Conservation (phyloP, 257 asterid genomes). For the Gentiana dahurica region DNA sequence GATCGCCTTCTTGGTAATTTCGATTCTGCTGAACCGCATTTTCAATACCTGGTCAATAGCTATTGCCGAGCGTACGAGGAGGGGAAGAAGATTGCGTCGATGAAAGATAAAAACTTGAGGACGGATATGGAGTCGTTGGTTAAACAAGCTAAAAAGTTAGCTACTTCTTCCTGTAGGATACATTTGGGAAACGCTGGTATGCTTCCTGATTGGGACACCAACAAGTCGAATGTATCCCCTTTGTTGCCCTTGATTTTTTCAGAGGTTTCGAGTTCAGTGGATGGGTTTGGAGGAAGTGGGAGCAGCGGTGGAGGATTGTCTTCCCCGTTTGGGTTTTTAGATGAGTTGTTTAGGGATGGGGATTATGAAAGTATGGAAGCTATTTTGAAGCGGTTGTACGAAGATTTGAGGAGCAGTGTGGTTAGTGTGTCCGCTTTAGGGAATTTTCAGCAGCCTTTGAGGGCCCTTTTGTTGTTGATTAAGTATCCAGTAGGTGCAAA, state of each 20-base stretch:
- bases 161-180: conserved; percentile 67
- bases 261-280: conserved; percentile 45
- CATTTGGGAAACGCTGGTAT: conserved; percentile 74
- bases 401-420: conserved; percentile 85
- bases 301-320: conserved; percentile 42
- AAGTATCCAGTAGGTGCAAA: conserved; percentile 68
- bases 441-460: conserved; percentile 84
- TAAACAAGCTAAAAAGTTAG: conserved; percentile 59
- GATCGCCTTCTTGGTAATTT: no score
- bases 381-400: conserved; percentile 67
- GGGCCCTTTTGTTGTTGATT: conserved; percentile 56
- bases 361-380: conserved; percentile 77
- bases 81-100: conserved; percentile 59
- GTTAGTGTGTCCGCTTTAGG: conserved; percentile 80
- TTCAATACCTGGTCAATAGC: no score
- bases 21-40: no score
- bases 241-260: conserved; percentile 60
- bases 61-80: no score
- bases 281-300: conserved; percentile 24
- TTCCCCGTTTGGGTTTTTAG: conserved; percentile 61
- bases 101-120: conserved; percentile 59
- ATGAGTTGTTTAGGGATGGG: conserved; percentile 65
- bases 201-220: conserved; percentile 52
- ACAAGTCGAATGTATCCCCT: conserved; percentile 40
- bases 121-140: conserved; percentile 60